Evolutionary conservation across 2,329 filamentous ascomycete genomes (phyloP).

Genomic region (Aspergillus unguis): DNA sequence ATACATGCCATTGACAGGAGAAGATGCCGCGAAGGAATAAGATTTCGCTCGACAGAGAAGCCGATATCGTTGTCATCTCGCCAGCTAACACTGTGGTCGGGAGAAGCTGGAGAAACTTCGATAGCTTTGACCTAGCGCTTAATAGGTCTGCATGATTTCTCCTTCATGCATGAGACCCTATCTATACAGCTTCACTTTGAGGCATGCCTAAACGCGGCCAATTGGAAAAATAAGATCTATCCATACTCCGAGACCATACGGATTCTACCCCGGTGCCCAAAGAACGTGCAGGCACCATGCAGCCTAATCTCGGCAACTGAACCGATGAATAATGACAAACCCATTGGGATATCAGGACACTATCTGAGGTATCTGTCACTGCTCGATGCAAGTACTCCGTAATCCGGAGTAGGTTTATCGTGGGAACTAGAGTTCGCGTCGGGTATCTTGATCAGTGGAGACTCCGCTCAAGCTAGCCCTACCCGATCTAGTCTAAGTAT

Average conservation of each 20-base stretch:
- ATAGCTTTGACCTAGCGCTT: constrained; percentile 7
- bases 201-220: too few species aligned
- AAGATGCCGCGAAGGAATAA: too few species aligned
- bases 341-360: not conserved
- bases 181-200: too few species aligned
- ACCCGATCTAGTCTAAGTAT: not conserved
- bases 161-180: too few species aligned
- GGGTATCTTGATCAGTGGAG: not conserved
- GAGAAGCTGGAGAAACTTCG: constrained; percentile 6
- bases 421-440: not conserved
- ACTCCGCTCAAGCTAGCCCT: not conserved
- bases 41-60: not conserved
- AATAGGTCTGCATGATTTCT: not conserved
- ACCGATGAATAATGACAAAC: not conserved
- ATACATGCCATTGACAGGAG: not conserved
- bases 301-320: too few species aligned
- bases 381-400: too few species aligned
- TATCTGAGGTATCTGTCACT: not conserved
- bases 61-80: constrained; percentile 2
- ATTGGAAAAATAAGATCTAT: too few species aligned
- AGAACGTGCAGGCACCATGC: too few species aligned
- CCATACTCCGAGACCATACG: too few species aligned
- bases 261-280: too few species aligned
- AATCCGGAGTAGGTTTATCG: not conserved
- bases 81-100: not conserved